A percentile compares a stretch with the other conserved stretches of the same genome.
Conservation (phyloP, 164 flowering plant genomes). For the Tetracentron sinense region DNA sequence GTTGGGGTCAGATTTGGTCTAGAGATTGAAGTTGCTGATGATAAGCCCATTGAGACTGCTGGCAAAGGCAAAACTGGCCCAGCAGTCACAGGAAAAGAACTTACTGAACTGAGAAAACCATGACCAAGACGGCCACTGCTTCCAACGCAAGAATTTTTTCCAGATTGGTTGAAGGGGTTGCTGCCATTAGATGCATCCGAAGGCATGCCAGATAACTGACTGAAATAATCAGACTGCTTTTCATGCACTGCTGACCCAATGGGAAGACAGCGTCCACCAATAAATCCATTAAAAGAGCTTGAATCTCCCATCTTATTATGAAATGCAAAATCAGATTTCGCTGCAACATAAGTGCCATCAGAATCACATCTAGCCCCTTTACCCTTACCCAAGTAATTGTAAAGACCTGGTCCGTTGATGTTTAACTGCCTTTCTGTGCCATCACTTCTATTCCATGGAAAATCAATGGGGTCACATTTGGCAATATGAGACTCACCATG, state of each 20-base stretch:
- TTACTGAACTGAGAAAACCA: constrained; percentile 13
- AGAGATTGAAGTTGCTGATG: constrained; percentile 23
- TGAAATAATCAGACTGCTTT: constrained; percentile 7
- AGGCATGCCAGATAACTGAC: constrained; percentile 18
- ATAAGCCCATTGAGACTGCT: constrained; percentile 21
- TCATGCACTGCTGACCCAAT: constrained; percentile 18
- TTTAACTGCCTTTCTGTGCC: constrained; percentile 13
- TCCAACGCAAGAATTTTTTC: constrained; percentile 21
- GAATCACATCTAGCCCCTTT: constrained; percentile 17
- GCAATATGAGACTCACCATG: constrained; percentile 22
- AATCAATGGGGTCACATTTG: constrained; percentile 13
- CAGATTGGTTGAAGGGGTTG: constrained; percentile 15
- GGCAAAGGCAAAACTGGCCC: constrained; percentile 19
- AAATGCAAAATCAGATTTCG: constrained; percentile 15
- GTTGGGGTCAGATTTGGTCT: constrained; percentile 15
- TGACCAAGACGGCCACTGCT: constrained; percentile 19
- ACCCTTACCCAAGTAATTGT: constrained; percentile 19
- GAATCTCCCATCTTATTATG: constrained; percentile 19
- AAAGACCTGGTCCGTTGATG: constrained; percentile 14
- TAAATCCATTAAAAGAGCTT: constrained; percentile 12
- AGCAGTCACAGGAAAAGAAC: constrained; percentile 15
- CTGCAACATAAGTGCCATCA: constrained; percentile 11
- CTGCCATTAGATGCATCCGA: constrained; percentile 23
- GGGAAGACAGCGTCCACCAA: constrained; percentile 14
- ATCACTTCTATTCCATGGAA: constrained; percentile 16